Base-by-base conservation (phyloP, 2,329 filamentous ascomycete genomes). In the Penicillium sp. region DNA sequence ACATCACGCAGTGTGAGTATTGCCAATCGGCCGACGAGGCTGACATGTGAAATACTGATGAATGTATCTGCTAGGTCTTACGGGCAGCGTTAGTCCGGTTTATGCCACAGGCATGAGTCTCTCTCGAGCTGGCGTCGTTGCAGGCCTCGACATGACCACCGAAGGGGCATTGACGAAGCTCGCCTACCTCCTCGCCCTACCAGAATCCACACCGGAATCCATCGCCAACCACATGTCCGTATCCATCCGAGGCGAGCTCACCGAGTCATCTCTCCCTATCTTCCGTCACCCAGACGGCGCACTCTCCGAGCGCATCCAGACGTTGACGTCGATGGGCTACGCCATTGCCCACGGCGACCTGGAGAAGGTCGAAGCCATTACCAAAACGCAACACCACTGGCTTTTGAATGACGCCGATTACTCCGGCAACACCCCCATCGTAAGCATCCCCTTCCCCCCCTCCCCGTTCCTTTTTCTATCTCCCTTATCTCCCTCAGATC, bases 111-210 rank as follows among this genome's bases (percentile, higher is more conserved):
- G 86, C 8, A 89, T 90, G 61, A 86, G 88, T 38, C 82, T 96
- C 16, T 90, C 90, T 36, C 82, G 86, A 51, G 90, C 90, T 2
- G 92, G 92, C 32, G 90, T 97, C 45, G 90, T 96, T 30, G 92
- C 94, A 61, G 92, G 92, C 6, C 84, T 92, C 61, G 91, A 96
- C 67, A 81, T 96, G 74, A 97, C 92, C 0, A 89, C 89, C 19
- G 92, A 97, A 76, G 92, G 90, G 2, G 92, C 92, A 6, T 82
- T 96, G 62, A 94, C 92, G 18, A 97, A 97, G 73, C 81, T 97
- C 27, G 90, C 90, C 1, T 96, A 95, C 70, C 82, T 96, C 3
- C 81, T 96, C 16, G 88, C 89, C 4, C 72, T 84, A 4, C 85
- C 88, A 1, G 80, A 79, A 30, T 78, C 88, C n/a, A 80, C 82